Evolutionary conservation across 1,284 basidiomycete genomes (phyloP).

Genomic region (Ganoderma sp.): DNA sequence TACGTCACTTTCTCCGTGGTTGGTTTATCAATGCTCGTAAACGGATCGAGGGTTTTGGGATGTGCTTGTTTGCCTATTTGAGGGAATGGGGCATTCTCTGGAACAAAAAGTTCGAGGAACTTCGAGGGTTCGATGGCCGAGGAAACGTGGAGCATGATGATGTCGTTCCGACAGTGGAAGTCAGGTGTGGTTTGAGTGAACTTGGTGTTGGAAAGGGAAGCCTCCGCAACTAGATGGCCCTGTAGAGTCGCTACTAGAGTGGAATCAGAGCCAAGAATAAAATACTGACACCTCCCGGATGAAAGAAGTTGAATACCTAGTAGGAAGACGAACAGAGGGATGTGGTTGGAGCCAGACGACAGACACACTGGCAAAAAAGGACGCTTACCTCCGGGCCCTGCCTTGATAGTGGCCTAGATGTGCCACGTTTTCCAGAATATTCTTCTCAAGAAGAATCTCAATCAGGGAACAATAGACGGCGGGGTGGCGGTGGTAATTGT

Average conservation of each 20-base stretch:
- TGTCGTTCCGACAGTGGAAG: background rate
- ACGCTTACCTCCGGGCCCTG: background rate
- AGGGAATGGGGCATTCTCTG: background rate
- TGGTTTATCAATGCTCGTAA: background rate
- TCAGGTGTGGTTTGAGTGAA: too few relatives aligned
- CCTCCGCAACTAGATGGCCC: too few relatives aligned
- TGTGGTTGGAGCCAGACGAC: background rate
- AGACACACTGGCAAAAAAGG: background rate
- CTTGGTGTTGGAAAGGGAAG: too few relatives aligned
- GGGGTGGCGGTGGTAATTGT: too few relatives aligned
- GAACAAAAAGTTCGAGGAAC: constrained; percentile 7
- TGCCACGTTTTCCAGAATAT: too few relatives aligned
- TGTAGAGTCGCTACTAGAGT: too few relatives aligned
- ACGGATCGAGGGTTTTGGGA: background rate
- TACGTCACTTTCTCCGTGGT: constrained; percentile 10
- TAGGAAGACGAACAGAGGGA: too few relatives aligned
- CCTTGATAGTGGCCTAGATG: background rate
- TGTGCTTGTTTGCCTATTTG: background rate
- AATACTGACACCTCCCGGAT: background rate
- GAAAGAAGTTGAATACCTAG: background rate
- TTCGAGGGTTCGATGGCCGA: background rate
- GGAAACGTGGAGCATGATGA: background rate
- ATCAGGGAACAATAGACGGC: too few relatives aligned
- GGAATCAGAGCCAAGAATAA: background rate
- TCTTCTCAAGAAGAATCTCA: too few relatives aligned